These are phyloP conservation scores for Colletotrichum sp. DNA, from an alignment of 2,329 filamentous ascomycete species.

Conservation along the genomic window DNA sequence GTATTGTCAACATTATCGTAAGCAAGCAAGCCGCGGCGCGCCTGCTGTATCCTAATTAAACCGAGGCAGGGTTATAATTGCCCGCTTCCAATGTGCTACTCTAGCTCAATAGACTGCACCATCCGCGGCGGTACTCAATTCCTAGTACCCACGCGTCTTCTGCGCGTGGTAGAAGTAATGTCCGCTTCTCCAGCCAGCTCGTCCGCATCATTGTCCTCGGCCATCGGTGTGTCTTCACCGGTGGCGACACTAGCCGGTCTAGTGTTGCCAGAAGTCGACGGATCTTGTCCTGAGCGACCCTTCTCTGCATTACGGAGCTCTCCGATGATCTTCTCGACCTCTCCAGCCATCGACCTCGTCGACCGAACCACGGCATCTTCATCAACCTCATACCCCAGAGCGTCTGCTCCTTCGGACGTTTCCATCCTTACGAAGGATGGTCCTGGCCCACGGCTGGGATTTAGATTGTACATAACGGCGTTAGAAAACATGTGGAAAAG, in stretches of 20 bases:
- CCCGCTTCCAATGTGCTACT: neutral
- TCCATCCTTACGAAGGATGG: constrained; percentile 57
- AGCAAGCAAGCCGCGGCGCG: neutral
- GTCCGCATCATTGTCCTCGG: constrained; percentile 49
- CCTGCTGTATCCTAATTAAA: neutral
- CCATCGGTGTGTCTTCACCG: constrained; percentile 45
- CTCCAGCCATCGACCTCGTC: constrained; percentile 86
- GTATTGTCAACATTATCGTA: neutral
- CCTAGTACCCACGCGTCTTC: constrained; percentile 38
- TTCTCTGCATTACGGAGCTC: constrained; percentile 78
- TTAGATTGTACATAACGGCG: constrained; percentile 97
- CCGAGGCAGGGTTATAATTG: neutral
- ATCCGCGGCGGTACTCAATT: constrained; percentile 28
- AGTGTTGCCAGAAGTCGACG: constrained; percentile 27
- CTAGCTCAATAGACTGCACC: neutral
- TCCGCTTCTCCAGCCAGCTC: constrained; percentile 48
- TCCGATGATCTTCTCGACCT: constrained; percentile 79
- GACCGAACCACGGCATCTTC: constrained; percentile 89
- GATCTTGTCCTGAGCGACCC: constrained; percentile 45
- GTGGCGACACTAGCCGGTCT: constrained; percentile 39
- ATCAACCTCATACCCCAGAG: constrained; percentile 69
- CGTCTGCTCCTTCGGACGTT: constrained; percentile 41
- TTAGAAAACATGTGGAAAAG: constrained; percentile 97
- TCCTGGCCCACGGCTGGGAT: constrained; percentile 74
- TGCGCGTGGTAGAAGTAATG: constrained; percentile 34